phyloP scores from a whole-genome alignment of 2,329 filamentous ascomycete genomes.

The Cercospora sp. region DNA sequence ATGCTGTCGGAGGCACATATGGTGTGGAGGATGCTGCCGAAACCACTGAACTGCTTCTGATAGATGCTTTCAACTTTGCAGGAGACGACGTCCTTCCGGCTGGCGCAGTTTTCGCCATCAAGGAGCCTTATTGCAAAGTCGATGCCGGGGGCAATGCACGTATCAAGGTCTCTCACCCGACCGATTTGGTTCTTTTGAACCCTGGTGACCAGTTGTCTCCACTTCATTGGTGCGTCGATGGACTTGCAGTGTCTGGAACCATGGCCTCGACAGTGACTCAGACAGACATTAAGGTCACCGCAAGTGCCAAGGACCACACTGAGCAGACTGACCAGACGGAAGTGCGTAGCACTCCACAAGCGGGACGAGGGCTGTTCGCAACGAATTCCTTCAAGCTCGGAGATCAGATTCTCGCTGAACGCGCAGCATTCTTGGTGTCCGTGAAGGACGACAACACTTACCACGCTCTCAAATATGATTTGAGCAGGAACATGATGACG shows the following conservation, averaged over 20 bases:
- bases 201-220: not conserved
- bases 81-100: conserved; percentile 7
- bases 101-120: conserved; percentile 4
- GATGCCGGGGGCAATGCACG: not conserved
- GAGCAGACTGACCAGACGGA: not conserved
- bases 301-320: not conserved
- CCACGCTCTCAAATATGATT: conserved; percentile 13
- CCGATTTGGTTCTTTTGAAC: not conserved
- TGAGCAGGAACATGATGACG: conserved; percentile 18
- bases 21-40: conserved; percentile 3
- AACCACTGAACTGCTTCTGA: conserved; percentile 3
- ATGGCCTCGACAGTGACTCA: not conserved
- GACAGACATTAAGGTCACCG: not conserved
- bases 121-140: conserved; percentile 13
- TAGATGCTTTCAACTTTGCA: conserved; percentile 13
- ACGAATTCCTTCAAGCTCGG: conserved; percentile 9
- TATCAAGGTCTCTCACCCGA: conserved; percentile 11
- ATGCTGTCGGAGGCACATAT: conserved; percentile 9
- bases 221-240: not conserved
- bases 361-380: conserved; percentile 18
- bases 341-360: not conserved
- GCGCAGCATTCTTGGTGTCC: conserved; percentile 11
- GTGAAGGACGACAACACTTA: conserved; percentile 10
- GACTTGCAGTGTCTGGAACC: not conserved
- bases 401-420: conserved; percentile 14